Evolutionary conservation across 2,329 filamentous ascomycete genomes (phyloP).

Genomic region (Uncinocarpus reesii): DNA sequence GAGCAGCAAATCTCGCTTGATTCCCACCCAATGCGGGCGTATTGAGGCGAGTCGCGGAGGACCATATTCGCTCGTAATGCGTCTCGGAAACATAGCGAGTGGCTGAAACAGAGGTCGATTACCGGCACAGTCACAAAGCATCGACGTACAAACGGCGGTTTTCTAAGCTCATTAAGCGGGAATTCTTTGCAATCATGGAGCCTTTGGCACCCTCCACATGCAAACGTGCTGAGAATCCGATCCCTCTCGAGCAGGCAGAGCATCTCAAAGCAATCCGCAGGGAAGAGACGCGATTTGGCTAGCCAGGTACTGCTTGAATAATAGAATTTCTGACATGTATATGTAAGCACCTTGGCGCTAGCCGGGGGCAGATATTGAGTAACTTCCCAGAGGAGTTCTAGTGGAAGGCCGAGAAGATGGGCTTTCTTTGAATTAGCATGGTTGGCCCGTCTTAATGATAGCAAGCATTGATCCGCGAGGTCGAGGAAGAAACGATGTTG

Average conservation of each 20-base stretch:
- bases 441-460: background rate
- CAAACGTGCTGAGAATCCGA: background rate
- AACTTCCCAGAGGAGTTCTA: slow-evolving; percentile 2
- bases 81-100: background rate
- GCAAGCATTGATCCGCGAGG: background rate
- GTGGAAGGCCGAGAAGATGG: slow-evolving; percentile 7
- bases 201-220: background rate
- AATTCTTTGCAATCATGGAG: background rate
- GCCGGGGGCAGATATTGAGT: background rate
- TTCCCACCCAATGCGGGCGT: background rate
- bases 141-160: background rate
- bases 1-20: background rate
- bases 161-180: background rate
- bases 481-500: background rate
- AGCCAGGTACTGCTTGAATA: background rate
- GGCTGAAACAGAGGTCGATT: background rate
- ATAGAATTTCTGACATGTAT: slow-evolving; percentile 5
- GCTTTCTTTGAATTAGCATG: background rate
- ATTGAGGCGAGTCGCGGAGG: background rate
- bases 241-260: slow-evolving; percentile 3
- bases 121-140: background rate
- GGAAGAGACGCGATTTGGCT: background rate
- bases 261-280: slow-evolving; percentile 2
- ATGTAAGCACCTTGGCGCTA: background rate
- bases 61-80: background rate